A percentile compares a stretch with the other conserved stretches of the same genome.
phyloP scores from a whole-genome alignment of 2,329 filamentous ascomycete species.

The Colletotrichum sp. region DNA sequence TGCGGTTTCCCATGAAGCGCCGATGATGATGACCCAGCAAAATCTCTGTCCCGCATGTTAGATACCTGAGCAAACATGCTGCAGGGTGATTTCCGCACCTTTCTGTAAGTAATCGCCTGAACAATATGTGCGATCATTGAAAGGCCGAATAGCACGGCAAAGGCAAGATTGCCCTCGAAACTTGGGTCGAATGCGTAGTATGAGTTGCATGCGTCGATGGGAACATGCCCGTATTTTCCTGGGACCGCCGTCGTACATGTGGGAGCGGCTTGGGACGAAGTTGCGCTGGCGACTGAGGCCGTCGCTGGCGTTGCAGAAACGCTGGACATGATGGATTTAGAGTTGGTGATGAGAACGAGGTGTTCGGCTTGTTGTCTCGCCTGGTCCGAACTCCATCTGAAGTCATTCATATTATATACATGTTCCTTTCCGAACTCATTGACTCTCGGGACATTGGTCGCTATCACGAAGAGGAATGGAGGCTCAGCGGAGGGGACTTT shows the following conservation, averaged over 20 bases:
- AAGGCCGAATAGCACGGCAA: constrained; percentile 35
- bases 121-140: constrained; percentile 30
- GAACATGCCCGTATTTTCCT: constrained; percentile 34
- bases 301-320: not conserved
- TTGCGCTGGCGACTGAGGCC: not conserved
- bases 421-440: not conserved
- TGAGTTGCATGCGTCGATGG: constrained; percentile 34
- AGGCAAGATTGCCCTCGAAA: constrained; percentile 37
- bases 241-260: constrained; percentile 37
- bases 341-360: not conserved
- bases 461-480: not conserved
- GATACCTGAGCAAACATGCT: not conserved
- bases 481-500: not conserved
- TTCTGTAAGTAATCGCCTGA: constrained; percentile 34
- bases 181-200: constrained; percentile 36
- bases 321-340: not conserved
- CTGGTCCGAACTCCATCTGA: constrained; percentile 4
- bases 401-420: not conserved
- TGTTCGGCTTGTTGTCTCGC: not conserved
- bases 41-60: constrained; percentile 25
- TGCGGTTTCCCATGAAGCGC: constrained; percentile 40
- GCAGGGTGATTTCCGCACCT: constrained; percentile 22
- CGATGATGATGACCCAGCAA: constrained; percentile 47
- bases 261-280: not conserved
- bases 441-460: not conserved